Evolutionary conservation across 345 rosid species (phyloP), one percentile per base, ranked within the genome.

Genomic region (Anastatica hierochuntica): DNA sequence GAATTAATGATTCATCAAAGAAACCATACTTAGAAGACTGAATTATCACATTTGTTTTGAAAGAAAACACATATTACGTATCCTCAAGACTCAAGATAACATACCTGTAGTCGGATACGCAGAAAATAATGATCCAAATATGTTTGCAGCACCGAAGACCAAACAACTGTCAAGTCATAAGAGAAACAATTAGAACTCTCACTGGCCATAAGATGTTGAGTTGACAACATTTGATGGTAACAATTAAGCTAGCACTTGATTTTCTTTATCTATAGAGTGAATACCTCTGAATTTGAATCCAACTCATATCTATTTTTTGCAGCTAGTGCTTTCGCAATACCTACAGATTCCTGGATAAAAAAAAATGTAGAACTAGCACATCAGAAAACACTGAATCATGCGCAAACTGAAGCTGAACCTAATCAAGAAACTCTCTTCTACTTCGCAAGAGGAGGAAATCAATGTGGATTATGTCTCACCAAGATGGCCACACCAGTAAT

Each of bases 241-340:
- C 13, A 11, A 7, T 26, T 53, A 10, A 44, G 53, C 21, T 43
- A 53, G 9, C 20, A 62, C 53, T 62, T 17, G 7, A 7, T 4
- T n/a, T 26, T 62, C 18, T 14, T 11, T 45, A 8, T 18, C 26
- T 21, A 15, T 12, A 29, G 55, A 14, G 33, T 48, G 41, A 33
- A 20, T 69, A 83, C 96, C 95, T 94, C 97, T 69, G 80, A 83
- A 75, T 81, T 94, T 43, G 95, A 79, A 62, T 94, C 95, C 76
- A 94, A 68, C 73, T 88, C 94, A 38, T 94, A 94, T 44, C 95
- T 82, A 30, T 88, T 88, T 73, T 82, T 94, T 2, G 97, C 95
- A 10, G 99, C 99, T 74, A 94, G 76, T 52, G 97, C 97, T 85
- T 88, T 94, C 39, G 99, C 97, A 63, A 94, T 94, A 21, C 99